These are phyloP conservation scores for Fusarium annulatum DNA, from an alignment of 2,329 filamentous ascomycete species.

Conservation along the genomic window DNA sequence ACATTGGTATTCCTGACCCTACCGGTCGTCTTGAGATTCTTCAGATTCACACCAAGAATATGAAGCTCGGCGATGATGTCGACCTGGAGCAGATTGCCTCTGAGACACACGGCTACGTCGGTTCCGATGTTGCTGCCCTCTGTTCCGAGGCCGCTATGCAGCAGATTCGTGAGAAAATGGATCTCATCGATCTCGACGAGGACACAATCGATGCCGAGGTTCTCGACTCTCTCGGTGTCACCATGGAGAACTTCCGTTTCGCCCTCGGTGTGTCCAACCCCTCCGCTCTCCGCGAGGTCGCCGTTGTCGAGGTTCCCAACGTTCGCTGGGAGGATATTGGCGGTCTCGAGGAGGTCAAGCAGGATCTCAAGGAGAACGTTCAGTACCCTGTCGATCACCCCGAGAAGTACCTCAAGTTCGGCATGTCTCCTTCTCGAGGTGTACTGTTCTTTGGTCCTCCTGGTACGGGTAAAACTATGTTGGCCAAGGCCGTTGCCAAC, in stretches of 20 bases:
- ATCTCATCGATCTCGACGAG: conserved; percentile 97
- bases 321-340: conserved; percentile 99
- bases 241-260: conserved; percentile 99
- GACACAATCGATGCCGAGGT: conserved; percentile 99
- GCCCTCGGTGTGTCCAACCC: conserved; percentile 98
- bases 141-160: conserved; percentile 99
- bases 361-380: conserved; percentile 98
- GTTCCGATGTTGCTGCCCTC: conserved; percentile 96
- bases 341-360: conserved; percentile 98
- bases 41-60: conserved; percentile 99
- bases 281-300: conserved; percentile 97
- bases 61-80: conserved; percentile 98
- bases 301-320: conserved; percentile 98
- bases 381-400: conserved; percentile 99
- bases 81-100: conserved; percentile 96
- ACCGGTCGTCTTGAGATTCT: conserved; percentile 99
- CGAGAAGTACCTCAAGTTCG: conserved; percentile 99
- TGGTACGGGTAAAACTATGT: conserved; percentile 99
- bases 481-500: conserved; percentile 99
- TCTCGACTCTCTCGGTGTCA: conserved; percentile 96
- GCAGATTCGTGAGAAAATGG: conserved; percentile 99
- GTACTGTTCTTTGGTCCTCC: conserved; percentile 98
- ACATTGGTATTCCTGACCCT: conserved; percentile 97
- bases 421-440: conserved; percentile 96
- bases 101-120: conserved; percentile 98